These are phyloP conservation scores for Termitomyces sp. DNA, from an alignment of 768 basidiomycete genomes.

Conservation along the genomic window DNA sequence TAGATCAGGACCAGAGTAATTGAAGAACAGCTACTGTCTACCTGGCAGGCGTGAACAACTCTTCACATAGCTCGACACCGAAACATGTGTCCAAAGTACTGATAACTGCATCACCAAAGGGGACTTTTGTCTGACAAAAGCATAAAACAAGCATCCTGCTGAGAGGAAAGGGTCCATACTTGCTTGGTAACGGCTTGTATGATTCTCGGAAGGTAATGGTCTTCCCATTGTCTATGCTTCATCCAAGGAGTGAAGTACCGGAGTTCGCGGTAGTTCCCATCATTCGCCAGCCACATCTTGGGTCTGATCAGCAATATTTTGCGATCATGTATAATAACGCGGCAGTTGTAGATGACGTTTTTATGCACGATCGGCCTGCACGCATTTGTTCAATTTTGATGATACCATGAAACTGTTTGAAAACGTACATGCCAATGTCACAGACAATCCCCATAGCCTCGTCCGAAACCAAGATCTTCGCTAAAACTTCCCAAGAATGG, in stretches of 20 bases:
- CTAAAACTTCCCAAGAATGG: conserved; percentile 97
- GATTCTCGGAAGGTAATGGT: conserved; percentile 87
- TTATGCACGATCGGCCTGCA: conserved; percentile 94
- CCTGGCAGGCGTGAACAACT: conserved; percentile 96
- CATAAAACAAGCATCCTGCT: not conserved
- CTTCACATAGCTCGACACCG: conserved; percentile 95
- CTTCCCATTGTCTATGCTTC: conserved; percentile 85
- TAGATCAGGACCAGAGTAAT: not conserved
- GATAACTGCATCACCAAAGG: conserved; percentile 93
- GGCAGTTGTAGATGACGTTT: conserved; percentile 97
- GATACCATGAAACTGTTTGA: not conserved
- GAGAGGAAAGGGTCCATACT: conserved; percentile 31
- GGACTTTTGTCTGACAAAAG: conserved; percentile 65
- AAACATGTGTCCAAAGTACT: conserved; percentile 95
- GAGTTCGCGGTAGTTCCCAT: conserved; percentile 91
- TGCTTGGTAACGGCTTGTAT: conserved; percentile 87
- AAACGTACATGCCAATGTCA: conserved; percentile 88
- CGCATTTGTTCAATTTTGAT: not conserved
- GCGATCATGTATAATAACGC: conserved; percentile 80
- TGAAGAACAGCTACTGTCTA: conserved; percentile 34
- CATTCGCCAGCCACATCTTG: conserved; percentile 99
- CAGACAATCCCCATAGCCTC: conserved; percentile 84
- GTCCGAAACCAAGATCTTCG: conserved; percentile 79
- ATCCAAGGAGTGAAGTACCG: conserved; percentile 94
- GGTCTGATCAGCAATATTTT: conserved; percentile 93